These are phyloP conservation scores for Gnomoniopsis smithogilvyi DNA, from an alignment of 2,329 filamentous ascomycete genomes.

Conservation along the genomic window DNA sequence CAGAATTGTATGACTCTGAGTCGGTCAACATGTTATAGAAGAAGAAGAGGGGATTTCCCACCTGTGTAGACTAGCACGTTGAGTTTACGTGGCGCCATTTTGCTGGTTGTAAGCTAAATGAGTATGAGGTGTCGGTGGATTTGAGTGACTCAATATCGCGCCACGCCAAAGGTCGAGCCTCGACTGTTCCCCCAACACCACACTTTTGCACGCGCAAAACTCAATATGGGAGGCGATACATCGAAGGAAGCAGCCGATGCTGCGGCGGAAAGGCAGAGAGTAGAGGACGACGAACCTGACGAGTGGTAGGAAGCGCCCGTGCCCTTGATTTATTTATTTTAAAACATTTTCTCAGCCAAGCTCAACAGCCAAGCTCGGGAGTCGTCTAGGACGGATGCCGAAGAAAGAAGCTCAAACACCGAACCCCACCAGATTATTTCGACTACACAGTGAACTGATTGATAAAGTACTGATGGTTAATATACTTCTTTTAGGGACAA, in stretches of 20 bases:
- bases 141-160: not conserved
- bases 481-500: slow-evolving; percentile 69
- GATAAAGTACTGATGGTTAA: not conserved
- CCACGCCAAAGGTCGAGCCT: slow-evolving; percentile 2
- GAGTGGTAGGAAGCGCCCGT: slow-evolving; percentile 67
- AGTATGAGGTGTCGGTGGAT: not conserved
- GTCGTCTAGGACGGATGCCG: not conserved
- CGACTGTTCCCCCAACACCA: slow-evolving; percentile 21
- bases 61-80: slow-evolving; percentile 94
- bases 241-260: slow-evolving; percentile 50
- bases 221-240: slow-evolving; percentile 32
- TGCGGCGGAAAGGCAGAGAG: slow-evolving; percentile 36
- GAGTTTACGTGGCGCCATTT: slow-evolving; percentile 67
- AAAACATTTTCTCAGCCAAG: not conserved
- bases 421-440: not conserved
- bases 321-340: not conserved
- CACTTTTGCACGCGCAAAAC: slow-evolving; percentile 13
- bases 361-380: not conserved
- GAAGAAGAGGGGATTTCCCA: slow-evolving; percentile 33
- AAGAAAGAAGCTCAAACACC: not conserved
- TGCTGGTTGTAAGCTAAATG: slow-evolving; percentile 16
- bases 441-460: not conserved
- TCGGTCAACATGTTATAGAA: slow-evolving; percentile 5
- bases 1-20: slow-evolving; percentile 21
- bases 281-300: slow-evolving; percentile 84